A percentile compares a stretch with the other conserved stretches of the same genome.
These are phyloP conservation scores for Hypericum androsaemum DNA, from an alignment of 345 rosid genomes.

Conservation along the genomic window DNA sequence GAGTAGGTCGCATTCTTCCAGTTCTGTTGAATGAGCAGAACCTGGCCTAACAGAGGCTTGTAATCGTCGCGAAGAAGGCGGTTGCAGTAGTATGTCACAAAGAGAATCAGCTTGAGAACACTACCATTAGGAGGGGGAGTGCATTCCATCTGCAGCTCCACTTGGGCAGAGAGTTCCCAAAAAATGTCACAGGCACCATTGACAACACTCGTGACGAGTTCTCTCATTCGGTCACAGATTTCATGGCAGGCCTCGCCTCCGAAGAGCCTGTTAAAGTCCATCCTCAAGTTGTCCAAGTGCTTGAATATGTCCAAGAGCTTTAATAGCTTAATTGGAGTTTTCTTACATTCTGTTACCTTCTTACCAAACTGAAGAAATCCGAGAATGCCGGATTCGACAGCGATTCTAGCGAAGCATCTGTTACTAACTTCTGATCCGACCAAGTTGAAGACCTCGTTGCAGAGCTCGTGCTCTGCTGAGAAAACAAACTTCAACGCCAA, in stretches of 20 bases:
- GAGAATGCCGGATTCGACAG: constrained; percentile 36
- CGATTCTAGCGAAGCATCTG: constrained; percentile 47
- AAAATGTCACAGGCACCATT: constrained; percentile 53
- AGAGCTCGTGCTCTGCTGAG: constrained; percentile 38
- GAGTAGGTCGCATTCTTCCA: constrained; percentile 56
- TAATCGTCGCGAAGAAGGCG: constrained; percentile 38
- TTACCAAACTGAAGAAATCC: constrained; percentile 46
- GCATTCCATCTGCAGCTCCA: constrained; percentile 46
- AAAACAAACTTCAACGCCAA: constrained; percentile 38
- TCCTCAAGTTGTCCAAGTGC: constrained; percentile 43
- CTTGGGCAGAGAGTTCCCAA: constrained; percentile 60
- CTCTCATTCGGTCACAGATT: constrained; percentile 46
- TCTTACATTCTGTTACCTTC: constrained; percentile 48
- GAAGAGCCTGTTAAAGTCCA: constrained; percentile 57
- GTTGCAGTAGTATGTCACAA: constrained; percentile 64
- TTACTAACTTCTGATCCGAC: constrained; percentile 22
- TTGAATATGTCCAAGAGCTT: constrained; percentile 55
- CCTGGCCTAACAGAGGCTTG: constrained; percentile 43
- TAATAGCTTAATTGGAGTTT: constrained; percentile 51
- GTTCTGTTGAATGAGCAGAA: constrained; percentile 41
- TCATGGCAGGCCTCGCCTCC: constrained; percentile 39
- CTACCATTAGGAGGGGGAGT: constrained; percentile 45
- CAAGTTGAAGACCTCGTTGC: constrained; percentile 34
- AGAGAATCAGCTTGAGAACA: constrained; percentile 52
- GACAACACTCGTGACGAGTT: constrained; percentile 48